Evolutionary conservation across 1,284 basidiomycete species (phyloP).

Genomic region (Leccinum pachyderme): DNA sequence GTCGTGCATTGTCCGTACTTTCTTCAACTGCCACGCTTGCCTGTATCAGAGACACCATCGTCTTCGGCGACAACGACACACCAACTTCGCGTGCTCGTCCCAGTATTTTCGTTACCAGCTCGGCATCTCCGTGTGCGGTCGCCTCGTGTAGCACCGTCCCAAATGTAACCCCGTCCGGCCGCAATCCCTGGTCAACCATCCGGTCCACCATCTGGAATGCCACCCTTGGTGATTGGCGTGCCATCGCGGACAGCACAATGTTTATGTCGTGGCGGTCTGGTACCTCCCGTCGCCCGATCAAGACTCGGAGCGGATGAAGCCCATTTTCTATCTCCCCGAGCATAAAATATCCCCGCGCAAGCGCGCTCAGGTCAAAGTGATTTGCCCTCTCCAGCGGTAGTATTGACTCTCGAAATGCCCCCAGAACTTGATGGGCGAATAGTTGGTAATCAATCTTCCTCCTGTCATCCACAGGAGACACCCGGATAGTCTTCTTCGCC

Average conservation of each 20-base stretch:
- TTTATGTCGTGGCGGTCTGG: conserved; percentile 65
- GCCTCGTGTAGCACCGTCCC: conserved; percentile 62
- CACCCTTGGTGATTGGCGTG: conserved; percentile 44
- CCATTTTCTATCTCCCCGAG: conserved; percentile 49
- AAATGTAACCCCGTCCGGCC: conserved; percentile 52
- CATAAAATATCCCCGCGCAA: conserved; percentile 61
- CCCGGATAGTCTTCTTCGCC: neutral
- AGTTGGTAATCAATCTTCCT: conserved; percentile 16
- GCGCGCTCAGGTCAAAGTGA: conserved; percentile 55
- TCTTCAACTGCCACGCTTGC: conserved; percentile 35
- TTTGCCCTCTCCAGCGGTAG: conserved; percentile 46
- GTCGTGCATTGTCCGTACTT: conserved; percentile 25
- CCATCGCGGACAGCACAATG: conserved; percentile 54
- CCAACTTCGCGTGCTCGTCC: conserved; percentile 37
- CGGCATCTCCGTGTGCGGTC: conserved; percentile 41
- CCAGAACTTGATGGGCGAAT: conserved; percentile 49
- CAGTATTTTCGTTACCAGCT: conserved; percentile 45
- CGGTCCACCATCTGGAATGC: conserved; percentile 47
- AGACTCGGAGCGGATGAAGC: conserved; percentile 44
- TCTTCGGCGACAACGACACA: conserved; percentile 44
- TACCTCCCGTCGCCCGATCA: conserved; percentile 48
- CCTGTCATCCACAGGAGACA: neutral
- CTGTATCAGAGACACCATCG: conserved; percentile 48
- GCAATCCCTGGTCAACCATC: conserved; percentile 48
- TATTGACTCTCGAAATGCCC: conserved; percentile 42